Conservation (phyloP, 257 asterid species). For the Ajuga chamaepitys region DNA sequence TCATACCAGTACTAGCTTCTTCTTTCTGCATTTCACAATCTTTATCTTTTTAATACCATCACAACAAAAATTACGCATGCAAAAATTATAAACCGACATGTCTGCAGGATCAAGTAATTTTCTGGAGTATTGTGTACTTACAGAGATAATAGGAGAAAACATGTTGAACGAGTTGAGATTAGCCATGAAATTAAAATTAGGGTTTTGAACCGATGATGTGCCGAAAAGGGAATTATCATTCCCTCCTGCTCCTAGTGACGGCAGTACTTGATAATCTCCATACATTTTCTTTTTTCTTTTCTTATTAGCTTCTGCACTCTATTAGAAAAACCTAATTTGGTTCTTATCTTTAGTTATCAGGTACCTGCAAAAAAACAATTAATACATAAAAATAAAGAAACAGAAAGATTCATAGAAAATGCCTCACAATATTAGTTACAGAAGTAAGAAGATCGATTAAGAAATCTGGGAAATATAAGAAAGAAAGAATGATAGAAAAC, state of each 20-base stretch:
- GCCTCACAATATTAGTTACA: too few species aligned
- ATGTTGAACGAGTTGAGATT: slow-evolving; percentile 73
- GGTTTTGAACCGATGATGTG: slow-evolving; percentile 52
- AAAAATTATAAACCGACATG: too few species aligned
- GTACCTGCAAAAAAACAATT: neutral
- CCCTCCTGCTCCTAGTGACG: slow-evolving; percentile 50
- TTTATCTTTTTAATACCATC: neutral
- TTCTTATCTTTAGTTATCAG: too few species aligned
- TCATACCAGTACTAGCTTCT: slow-evolving; percentile 47
- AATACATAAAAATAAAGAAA: too few species aligned
- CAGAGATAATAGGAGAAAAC: slow-evolving; percentile 67
- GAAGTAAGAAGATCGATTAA: too few species aligned
- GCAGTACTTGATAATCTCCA: slow-evolving; percentile 86
- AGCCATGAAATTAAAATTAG: slow-evolving; percentile 72
- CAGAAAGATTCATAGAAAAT: too few species aligned
- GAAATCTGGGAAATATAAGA: too few species aligned
- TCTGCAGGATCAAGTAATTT: too few species aligned
- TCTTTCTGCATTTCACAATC: slow-evolving; percentile 40
- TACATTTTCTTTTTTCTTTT: slow-evolving; percentile 36
- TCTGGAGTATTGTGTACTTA: too few species aligned
- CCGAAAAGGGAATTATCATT: slow-evolving; percentile 28
- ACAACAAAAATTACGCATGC: too few species aligned
- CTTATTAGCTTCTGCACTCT: neutral
- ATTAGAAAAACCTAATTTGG: too few species aligned
- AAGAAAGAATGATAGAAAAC: neutral